Evolutionary conservation across 495 filamentous ascomycete genomes (phyloP), one percentile per base, ranked within the genome.

Genomic region (Hypoxylon lenormandii): DNA sequence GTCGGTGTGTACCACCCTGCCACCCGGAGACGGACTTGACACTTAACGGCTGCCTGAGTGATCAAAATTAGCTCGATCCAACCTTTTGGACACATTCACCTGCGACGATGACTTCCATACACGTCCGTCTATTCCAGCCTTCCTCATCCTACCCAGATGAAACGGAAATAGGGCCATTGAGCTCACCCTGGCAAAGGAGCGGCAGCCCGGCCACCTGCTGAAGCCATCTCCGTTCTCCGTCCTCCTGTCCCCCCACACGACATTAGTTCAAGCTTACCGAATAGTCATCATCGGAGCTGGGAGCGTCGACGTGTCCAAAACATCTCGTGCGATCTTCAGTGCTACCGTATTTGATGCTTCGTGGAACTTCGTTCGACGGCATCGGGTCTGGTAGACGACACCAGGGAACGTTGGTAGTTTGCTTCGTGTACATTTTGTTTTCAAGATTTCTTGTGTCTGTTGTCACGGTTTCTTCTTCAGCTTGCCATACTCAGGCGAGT

Each of bases 321-420:
- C 4, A 58, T 12, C 46, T 68, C 2, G 40, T 63, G 42, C 46
- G 56, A 46, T 69, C 59, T 53, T 69, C 58, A 6, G 53, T 30
- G 15, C 16, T 52, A 16, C 47, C 37, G 36, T 40, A 62, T 30
- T 59, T 63, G 16, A 22, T 10, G 8, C 3, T 53, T 4, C 40
- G 47, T 18, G 38, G 45, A 30, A 68, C 22, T 7, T 69, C 66
- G 59, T 36, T 49, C 22, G 52, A 64, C 12, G 60, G 36, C 48
- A 55, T 42, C 33, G 48, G 54, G 6, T 60, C 66, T 23, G 54
- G 53, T 37, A 64, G 19, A 38, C 63, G 51, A 43, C 49, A 60
- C 15, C 11, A 18, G 8, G 30, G 10, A 5, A 28, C 10, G 18
- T 45, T 47, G 18, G 37, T 22, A 43, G n/a, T 49, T 40, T 54